phyloP scores from a whole-genome alignment of 2,329 filamentous ascomycete genomes.

The Xylariaceae sp. region DNA sequence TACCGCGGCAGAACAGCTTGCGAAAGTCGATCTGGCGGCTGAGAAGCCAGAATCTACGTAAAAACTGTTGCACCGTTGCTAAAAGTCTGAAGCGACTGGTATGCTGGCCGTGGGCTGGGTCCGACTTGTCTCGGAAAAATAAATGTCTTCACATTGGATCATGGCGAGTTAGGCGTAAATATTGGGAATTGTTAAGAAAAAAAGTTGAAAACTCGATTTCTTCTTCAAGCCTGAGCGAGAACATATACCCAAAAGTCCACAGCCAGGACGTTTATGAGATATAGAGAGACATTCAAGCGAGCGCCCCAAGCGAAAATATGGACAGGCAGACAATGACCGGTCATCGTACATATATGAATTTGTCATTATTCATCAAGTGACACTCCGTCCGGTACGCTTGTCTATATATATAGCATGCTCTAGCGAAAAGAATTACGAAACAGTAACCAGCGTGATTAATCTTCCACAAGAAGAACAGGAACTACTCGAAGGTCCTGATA shows the following conservation, averaged over 20 bases:
- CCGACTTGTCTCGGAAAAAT: no score
- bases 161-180: not conserved
- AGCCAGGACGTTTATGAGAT: not conserved
- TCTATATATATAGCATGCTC: no score
- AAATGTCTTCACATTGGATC: not conserved
- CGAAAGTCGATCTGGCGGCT: constrained; percentile 9
- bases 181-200: no score
- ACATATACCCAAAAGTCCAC: constrained; percentile 7
- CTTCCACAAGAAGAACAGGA: no score
- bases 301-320: no score
- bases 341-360: no score
- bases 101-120: not conserved
- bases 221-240: constrained; percentile 7
- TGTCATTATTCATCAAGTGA: not conserved
- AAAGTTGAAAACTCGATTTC: constrained; percentile 1
- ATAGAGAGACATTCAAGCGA: constrained; percentile 3
- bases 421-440: no score
- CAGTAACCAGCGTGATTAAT: no score
- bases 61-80: not conserved
- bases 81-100: not conserved
- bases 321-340: no score
- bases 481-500: no score
- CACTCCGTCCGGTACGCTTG: no score
- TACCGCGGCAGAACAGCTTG: constrained; percentile 3
- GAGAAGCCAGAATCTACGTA: constrained; percentile 1